A percentile compares a stretch with the other conserved stretches of the same genome.
phyloP scores from a whole-genome alignment of 1,139 yeast genomes.

The Magnusiomyces suaveolens region DNA sequence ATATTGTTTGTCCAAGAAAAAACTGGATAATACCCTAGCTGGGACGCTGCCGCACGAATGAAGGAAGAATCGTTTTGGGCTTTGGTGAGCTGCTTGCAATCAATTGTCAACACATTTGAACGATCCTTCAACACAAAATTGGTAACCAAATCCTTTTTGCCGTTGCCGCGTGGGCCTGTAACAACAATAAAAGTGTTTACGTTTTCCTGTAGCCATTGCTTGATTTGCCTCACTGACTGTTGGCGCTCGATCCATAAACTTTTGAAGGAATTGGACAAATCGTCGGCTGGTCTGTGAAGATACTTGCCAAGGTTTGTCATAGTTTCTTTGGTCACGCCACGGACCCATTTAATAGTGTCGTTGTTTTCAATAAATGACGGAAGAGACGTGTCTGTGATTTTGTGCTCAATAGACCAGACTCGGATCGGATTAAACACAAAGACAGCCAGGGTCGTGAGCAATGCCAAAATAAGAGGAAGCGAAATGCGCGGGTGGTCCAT shows the following conservation, averaged over 20 bases:
- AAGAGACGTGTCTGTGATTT: constrained; percentile 34
- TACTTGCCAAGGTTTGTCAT: constrained; percentile 8
- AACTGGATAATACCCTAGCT: constrained; percentile 83
- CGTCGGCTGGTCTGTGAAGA: constrained; percentile 2
- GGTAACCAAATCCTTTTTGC: constrained; percentile 72
- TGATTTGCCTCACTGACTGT: constrained; percentile 57
- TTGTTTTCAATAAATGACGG: constrained; percentile 7
- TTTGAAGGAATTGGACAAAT: constrained; percentile 24
- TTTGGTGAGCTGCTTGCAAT: constrained; percentile 68
- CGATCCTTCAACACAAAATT: constrained; percentile 54
- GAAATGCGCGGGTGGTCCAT: constrained; percentile 69
- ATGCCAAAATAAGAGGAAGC: constrained; percentile 53
- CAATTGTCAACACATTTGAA: constrained; percentile 54
- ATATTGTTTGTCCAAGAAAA: constrained; percentile 86
- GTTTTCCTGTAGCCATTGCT: constrained; percentile 69
- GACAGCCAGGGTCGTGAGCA: constrained; percentile 70
- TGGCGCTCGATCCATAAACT: constrained; percentile 64
- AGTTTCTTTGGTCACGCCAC: constrained; percentile 3
- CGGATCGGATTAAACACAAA: constrained; percentile 87
- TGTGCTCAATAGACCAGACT: constrained; percentile 65
- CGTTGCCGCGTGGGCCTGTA: constrained; percentile 90
- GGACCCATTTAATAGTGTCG: constrained; percentile 4
- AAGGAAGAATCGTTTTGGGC: constrained; percentile 65
- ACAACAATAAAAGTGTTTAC: constrained; percentile 79
- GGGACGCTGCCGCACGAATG: constrained; percentile 57